These are phyloP conservation scores for Kluyveromyces nonfermentans DNA, from an alignment of 805 yeast genomes.

Conservation along the genomic window DNA sequence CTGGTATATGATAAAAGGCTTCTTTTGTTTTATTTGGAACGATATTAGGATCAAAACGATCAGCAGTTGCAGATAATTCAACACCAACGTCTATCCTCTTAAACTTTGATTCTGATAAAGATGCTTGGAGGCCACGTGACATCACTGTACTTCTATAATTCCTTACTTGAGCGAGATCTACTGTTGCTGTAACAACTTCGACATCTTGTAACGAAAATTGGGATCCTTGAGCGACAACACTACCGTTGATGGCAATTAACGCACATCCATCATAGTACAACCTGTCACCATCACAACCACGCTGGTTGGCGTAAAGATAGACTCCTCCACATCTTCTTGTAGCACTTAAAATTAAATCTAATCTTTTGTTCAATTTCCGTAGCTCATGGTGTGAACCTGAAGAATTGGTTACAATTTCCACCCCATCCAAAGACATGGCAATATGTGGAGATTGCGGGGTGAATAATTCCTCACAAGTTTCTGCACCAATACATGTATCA, in stretches of 20 bases:
- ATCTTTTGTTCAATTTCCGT: conserved; percentile 76
- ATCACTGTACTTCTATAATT: conserved; percentile 60
- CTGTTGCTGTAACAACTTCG: conserved; percentile 91
- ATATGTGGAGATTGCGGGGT: conserved; percentile 96
- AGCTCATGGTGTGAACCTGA: conserved; percentile 98
- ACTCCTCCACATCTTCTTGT: conserved; percentile 96
- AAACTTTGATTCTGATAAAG: conserved; percentile 27
- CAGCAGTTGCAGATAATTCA: conserved; percentile 53
- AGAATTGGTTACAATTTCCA: conserved; percentile 93
- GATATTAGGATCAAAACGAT: conserved; percentile 51
- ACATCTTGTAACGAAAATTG: conserved; percentile 88
- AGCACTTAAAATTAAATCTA: conserved; percentile 81
- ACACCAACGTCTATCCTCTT: conserved; percentile 52
- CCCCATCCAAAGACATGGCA: conserved; percentile 86
- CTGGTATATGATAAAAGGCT: conserved; percentile 67
- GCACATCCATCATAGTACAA: conserved; percentile 97
- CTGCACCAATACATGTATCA: conserved; percentile 92
- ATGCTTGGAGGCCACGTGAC: conserved; percentile 68
- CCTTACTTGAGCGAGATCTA: conserved; percentile 86
- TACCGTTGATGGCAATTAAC: conserved; percentile 83
- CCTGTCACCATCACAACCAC: conserved; percentile 98
- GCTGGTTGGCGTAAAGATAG: conserved; percentile 86
- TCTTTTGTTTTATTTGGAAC: conserved; percentile 45
- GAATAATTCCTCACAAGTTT: conserved; percentile 95
- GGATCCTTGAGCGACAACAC: conserved; percentile 83